Evolutionary conservation across 2,329 filamentous ascomycete species (phyloP), one percentile per base, ranked within the genome.

Genomic region (Penicillium expansum): DNA sequence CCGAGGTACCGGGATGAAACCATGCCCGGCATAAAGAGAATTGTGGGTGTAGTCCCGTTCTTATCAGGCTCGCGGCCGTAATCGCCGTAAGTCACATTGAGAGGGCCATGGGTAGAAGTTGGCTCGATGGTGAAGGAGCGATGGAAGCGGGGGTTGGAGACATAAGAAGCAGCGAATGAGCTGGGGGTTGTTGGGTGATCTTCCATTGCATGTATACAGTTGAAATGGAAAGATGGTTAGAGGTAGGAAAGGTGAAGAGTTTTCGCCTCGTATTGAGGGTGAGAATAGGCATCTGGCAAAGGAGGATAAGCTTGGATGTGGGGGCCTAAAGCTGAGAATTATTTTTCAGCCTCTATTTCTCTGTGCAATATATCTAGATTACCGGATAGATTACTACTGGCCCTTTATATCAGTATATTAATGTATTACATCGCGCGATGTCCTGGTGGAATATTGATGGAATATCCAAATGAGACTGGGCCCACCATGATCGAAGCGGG

Each of bases 61-160:
- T 37, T n/a, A 35, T 44, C 6, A 10, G 61, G 27, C 18, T 30
- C 20, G 1, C 42, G 29, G 33, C 54, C 54, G 24, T 47, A 56
- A 10, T 56, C 54, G 5, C 11, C 48, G 33, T 52, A 56, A 6
- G 39, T 56, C 29, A 56, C 54, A n/a, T 56, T 52, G 33, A 52
- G 48, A 10, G 41, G 54, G 20, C 54, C 54, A 47, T 52, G 33
- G 14, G 48, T 42, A 11, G 45, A 27, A 38, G 48, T 47, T 22
- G 54, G 27, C n/a, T 52, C 48, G n/a, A 56, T 24, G 8, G 27
- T 56, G 41, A 56, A 52, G 27, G 14, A 52, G 20, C 39, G 48
- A 18, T 56, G 54, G 41, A 56, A 56, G 27, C 48, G 54, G 18
- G 54, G 27, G 18, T 56, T 56, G 5, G 54, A 47, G 13, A 52